Evolutionary conservation across 1,139 yeast species (phyloP).

Genomic region (Taiozyma sp.): DNA sequence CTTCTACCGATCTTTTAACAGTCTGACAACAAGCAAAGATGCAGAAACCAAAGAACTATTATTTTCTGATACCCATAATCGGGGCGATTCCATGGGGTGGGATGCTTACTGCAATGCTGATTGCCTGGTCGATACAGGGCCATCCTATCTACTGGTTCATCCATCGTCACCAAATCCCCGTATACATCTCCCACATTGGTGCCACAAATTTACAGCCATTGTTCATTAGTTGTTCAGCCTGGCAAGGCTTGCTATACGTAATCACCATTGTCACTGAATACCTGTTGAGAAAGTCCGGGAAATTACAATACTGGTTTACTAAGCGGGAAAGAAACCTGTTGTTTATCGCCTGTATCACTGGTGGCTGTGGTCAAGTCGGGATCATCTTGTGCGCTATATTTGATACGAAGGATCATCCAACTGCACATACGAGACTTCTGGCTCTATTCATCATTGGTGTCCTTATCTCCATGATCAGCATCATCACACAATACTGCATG

Average conservation of each 20-base stretch:
- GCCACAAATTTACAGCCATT: conserved; percentile 82
- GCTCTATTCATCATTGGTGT: conserved; percentile 68
- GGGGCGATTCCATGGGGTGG: conserved; percentile 68
- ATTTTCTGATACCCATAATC: conserved; percentile 49
- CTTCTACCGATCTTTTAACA: neutral
- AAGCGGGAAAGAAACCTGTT: conserved; percentile 31
- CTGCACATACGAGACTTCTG: conserved; percentile 69
- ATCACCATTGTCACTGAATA: conserved; percentile 42
- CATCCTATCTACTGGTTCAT: conserved; percentile 64
- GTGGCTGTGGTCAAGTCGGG: conserved; percentile 70
- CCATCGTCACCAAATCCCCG: conserved; percentile 45
- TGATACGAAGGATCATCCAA: conserved; percentile 55
- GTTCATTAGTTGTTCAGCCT: conserved; percentile 74
- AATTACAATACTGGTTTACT: conserved; percentile 33
- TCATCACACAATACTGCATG: conserved; percentile 53
- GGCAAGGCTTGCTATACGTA: conserved; percentile 74
- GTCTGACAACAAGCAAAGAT: neutral
- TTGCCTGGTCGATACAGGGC: conserved; percentile 77
- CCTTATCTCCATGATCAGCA: conserved; percentile 59
- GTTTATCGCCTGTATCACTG: conserved; percentile 31
- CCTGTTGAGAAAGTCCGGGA: conserved; percentile 19
- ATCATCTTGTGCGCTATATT: conserved; percentile 72
- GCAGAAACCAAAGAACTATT: conserved; percentile 21
- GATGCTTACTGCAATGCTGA: conserved; percentile 67
- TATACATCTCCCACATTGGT: conserved; percentile 80